Evolutionary conservation across 805 yeast genomes (phyloP).

Genomic region (Naumovozyma dairenensis): DNA sequence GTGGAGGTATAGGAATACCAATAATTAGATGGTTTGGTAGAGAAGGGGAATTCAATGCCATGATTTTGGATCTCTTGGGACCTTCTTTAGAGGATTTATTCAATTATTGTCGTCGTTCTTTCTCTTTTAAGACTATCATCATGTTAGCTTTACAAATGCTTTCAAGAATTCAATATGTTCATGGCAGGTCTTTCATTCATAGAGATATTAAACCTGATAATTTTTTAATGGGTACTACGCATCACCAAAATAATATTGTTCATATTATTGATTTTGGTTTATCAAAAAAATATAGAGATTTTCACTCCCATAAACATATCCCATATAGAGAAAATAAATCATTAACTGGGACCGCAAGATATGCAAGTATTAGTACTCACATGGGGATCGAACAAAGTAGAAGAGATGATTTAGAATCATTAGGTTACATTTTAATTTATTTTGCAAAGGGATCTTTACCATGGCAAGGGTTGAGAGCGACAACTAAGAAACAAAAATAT

Average conservation of each 20-base stretch:
- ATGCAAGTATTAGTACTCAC: constrained; percentile 91
- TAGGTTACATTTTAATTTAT: constrained; percentile 89
- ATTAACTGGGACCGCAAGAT: constrained; percentile 94
- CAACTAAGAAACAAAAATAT: constrained; percentile 92
- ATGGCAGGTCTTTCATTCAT: constrained; percentile 85
- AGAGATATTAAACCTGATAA: constrained; percentile 83
- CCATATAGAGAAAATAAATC: constrained; percentile 95
- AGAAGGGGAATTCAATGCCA: constrained; percentile 91
- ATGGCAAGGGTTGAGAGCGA: constrained; percentile 98
- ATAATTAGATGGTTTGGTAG: constrained; percentile 96
- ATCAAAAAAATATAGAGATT: constrained; percentile 90
- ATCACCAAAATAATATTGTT: constrained; percentile 91
- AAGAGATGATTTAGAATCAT: constrained; percentile 90
- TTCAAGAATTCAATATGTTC: constrained; percentile 90
- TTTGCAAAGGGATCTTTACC: constrained; percentile 94
- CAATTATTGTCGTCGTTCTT: constrained; percentile 90
- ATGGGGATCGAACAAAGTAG: constrained; percentile 94
- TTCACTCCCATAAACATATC: constrained; percentile 86
- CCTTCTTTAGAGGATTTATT: constrained; percentile 92
- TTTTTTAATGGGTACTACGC: constrained; percentile 78
- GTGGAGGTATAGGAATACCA: constrained; percentile 97
- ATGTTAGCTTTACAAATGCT: constrained; percentile 89
- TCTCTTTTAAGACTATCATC: constrained; percentile 86
- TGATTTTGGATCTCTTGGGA: constrained; percentile 93
- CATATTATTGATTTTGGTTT: constrained; percentile 91